Evolutionary conservation across 306 rosid species (phyloP), one percentile per base, ranked within the genome.

Genomic region (Rosa persica): DNA sequence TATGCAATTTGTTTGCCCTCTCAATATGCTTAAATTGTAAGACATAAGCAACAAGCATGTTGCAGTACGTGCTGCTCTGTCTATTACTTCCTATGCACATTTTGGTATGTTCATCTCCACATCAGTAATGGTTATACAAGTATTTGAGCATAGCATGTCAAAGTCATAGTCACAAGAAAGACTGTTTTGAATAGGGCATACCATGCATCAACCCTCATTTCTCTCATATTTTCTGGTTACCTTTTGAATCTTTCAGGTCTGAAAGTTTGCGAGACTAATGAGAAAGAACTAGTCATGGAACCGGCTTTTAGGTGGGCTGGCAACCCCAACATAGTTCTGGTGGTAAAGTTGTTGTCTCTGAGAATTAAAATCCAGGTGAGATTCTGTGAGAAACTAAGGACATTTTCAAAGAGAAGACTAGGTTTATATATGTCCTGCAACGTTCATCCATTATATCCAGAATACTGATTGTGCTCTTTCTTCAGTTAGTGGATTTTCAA

Each of bases 271-370:
- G 91, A 87, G 83, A 92, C 97, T 75, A 89, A 94, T 74, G 98
- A 94, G 88, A 90, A 91, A 69, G 90, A 94, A 85, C 76, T 94
- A 74, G 92, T 92, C 71, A 87, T 89, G 92, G 97, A 94, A 73
- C 97, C 91, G 8, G 85, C 77, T 52, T 79, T 92, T 84, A 91
- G 88, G 83, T 94, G 98, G 98, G 95, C 93, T 54, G 95, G 97
- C 44, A 92, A 92, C 82, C 96, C 97, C 52, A 85, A 87, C 84
- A 81, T 94, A 80, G 90, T 88, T 80, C 67, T 94, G 86, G 79
- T 69, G 51, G 13, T 94, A 75, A 76, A 88, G 6, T 67, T 92
- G 77, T 78, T 86, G 20, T 87, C 93, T 86, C 78, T 85, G 67
- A 79, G 81, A 66, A 83, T 94, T 76, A 85, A 49, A 60, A 58